Evolutionary conservation across 345 rosid species (phyloP), one percentile per base, ranked within the genome.

Genomic region (Eucalyptus marginata): DNA sequence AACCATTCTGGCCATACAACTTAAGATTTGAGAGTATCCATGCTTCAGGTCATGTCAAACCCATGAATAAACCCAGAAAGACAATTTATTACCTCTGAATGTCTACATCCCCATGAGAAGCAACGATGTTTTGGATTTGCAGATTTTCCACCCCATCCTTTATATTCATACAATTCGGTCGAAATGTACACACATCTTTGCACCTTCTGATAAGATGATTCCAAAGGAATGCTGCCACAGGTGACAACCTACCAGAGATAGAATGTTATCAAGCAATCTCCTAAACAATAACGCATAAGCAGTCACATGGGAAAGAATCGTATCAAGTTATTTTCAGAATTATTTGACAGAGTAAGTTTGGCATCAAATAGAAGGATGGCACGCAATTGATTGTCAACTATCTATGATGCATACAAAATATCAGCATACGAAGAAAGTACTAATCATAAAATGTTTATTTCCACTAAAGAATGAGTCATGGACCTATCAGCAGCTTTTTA

Each of bases 191-290:
- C 96, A 54, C 99, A 97, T 90, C 99, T 95, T 22, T 96, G 93
- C 88, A 93, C 88, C 90, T 93, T 95, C 91, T 96, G 98, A 92
- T 95, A 97, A 50, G 99, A 95, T 51, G 99, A 93, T 86, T 97
- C 99, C 89, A 97, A 90, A 17, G 99, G 96, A n/a, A 94, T 91
- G 90, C 99, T 95, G 89, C 99, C 99, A 91, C 99, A 97, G 59
- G 99, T 97, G 87, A 96, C 98, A 86, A 97, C 98, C 99, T 97
- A 90, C 91, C 93, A 84, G 49, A 89, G 50, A 59, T 64, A 62
- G 29, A 40, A 88, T 18, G 62, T n/a, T 6, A 27, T 44, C 47
- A 18, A 88, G 64, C 24, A 71, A 46, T 36, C 33, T 54, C 79
- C 29, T 13, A 31, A 59, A 51, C 52, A 9, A 44, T 31, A 43